Conservation (phyloP, 495 filamentous ascomycete genomes). For the Talaromyces wortmannii region DNA sequence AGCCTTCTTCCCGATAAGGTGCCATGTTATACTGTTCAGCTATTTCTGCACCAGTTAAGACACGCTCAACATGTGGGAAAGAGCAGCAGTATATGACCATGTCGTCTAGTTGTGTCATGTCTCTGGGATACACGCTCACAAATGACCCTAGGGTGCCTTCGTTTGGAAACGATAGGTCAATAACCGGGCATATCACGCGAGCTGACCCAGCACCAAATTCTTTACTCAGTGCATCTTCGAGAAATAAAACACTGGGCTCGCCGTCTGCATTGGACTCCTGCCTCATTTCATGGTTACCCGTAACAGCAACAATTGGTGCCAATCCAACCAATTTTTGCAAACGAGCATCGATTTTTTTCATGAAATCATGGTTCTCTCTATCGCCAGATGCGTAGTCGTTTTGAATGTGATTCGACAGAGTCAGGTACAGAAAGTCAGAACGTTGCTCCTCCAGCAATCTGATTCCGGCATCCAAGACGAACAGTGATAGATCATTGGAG, state of each 20-base stretch:
- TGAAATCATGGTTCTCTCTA: constrained; percentile 23
- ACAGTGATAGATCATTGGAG: constrained; percentile 27
- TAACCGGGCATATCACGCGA: constrained; percentile 31
- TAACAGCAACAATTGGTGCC: constrained; percentile 20
- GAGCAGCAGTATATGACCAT: constrained; percentile 9
- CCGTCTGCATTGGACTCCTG: constrained; percentile 18
- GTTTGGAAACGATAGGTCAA: constrained; percentile 27
- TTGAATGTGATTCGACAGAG: constrained; percentile 31
- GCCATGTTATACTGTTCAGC: constrained; percentile 23
- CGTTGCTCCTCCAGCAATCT: constrained; percentile 24
- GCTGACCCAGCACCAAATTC: constrained; percentile 15
- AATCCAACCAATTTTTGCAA: constrained; percentile 14
- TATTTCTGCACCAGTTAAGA: constrained; percentile 17
- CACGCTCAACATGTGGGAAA: constrained; percentile 22
- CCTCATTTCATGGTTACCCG: constrained; percentile 32
- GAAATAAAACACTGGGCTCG: constrained; percentile 26
- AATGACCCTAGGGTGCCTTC: constrained; percentile 28
- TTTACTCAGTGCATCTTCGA: constrained; percentile 20
- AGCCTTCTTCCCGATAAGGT: constrained; percentile 24
- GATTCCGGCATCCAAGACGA: constrained; percentile 30
- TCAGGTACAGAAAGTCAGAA: constrained; percentile 31
- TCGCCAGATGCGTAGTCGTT: constrained; percentile 26
- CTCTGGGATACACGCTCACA: constrained; percentile 24
- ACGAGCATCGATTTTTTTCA: constrained; percentile 18
- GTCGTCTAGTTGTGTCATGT: constrained; percentile 3